Conservation (phyloP, 2,329 filamentous ascomycete species). For the Rugonectria rugulosa region DNA sequence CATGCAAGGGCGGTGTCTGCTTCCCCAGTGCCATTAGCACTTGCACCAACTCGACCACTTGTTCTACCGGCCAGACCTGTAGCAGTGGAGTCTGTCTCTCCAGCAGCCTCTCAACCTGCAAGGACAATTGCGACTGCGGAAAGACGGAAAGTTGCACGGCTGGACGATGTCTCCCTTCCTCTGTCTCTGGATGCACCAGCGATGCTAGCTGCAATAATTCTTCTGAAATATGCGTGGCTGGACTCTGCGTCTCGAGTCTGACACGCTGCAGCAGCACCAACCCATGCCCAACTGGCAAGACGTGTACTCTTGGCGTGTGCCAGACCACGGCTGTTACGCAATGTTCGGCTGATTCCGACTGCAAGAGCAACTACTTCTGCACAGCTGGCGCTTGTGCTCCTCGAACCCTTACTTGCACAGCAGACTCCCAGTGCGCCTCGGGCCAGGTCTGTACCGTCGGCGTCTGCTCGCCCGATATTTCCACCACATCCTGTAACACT, state of each 20-base stretch:
- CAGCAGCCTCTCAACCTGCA: background rate
- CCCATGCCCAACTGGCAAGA: constrained; percentile 1
- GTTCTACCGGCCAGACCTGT: background rate
- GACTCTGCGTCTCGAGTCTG: constrained; percentile 14
- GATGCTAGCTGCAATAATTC: background rate
- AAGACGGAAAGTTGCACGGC: background rate
- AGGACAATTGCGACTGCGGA: constrained; percentile 1
- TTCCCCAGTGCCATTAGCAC: constrained; percentile 6
- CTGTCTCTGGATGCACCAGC: background rate
- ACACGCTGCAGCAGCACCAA: background rate
- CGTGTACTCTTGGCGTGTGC: constrained; percentile 12
- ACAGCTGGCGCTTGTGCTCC: constrained; percentile 6
- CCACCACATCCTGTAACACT: constrained; percentile 3
- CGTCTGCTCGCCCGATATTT: constrained; percentile 4
- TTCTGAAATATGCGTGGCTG: constrained; percentile 8
- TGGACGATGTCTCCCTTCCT: constrained; percentile 1
- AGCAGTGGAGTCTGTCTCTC: constrained; percentile 10
- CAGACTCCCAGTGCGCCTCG: constrained; percentile 1
- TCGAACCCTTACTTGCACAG: constrained; percentile 3
- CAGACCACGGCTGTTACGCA: background rate
- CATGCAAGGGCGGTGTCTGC: background rate
- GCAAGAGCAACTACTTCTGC: constrained; percentile 9
- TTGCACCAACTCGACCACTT: background rate
- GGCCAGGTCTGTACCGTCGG: constrained; percentile 12
- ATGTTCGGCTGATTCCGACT: constrained; percentile 2